These are phyloP conservation scores for Starmera quercuum DNA, from an alignment of 805 yeast genomes.

Conservation along the genomic window DNA sequence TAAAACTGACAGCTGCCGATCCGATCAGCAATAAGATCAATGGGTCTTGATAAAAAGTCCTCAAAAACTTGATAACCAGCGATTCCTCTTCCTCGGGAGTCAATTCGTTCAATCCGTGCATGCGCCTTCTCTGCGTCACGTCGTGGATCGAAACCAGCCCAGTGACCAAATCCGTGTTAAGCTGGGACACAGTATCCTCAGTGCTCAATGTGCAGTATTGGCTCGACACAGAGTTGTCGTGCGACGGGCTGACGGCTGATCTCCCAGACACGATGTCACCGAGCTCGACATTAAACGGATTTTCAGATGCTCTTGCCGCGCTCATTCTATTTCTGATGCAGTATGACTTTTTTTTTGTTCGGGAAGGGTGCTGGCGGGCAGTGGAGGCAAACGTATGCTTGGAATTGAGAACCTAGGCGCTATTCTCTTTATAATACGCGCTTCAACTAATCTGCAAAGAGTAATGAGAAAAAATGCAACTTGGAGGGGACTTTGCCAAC, in stretches of 20 bases:
- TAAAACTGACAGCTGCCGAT: conserved; percentile 77
- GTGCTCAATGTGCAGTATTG: conserved; percentile 53
- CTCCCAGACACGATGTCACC: conserved; percentile 5
- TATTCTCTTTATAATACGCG: too few species aligned
- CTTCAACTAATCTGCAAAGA: too few species aligned
- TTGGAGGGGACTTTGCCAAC: too few species aligned
- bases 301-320: conserved; percentile 13
- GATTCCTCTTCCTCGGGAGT: conserved; percentile 69
- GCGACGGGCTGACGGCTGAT: conserved; percentile 19
- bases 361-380: too few species aligned
- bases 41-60: conserved; percentile 86
- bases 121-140: conserved; percentile 57
- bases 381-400: too few species aligned
- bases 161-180: conserved; percentile 48
- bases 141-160: conserved; percentile 73
- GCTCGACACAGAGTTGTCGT: conserved; percentile 49
- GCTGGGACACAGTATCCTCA: conserved; percentile 55
- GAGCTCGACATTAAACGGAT: conserved; percentile 25
- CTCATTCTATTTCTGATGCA: too few species aligned
- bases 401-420: too few species aligned
- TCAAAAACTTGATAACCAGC: conserved; percentile 60
- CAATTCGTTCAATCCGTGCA: conserved; percentile 80
- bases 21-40: conserved; percentile 82
- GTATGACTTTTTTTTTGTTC: too few species aligned
- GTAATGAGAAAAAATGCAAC: too few species aligned